Percentiles rank a stretch among this genome's conserved stretches.
Evolutionary conservation across 2,329 filamentous ascomycete genomes (phyloP).

Genomic region (Fusarium sp.): DNA sequence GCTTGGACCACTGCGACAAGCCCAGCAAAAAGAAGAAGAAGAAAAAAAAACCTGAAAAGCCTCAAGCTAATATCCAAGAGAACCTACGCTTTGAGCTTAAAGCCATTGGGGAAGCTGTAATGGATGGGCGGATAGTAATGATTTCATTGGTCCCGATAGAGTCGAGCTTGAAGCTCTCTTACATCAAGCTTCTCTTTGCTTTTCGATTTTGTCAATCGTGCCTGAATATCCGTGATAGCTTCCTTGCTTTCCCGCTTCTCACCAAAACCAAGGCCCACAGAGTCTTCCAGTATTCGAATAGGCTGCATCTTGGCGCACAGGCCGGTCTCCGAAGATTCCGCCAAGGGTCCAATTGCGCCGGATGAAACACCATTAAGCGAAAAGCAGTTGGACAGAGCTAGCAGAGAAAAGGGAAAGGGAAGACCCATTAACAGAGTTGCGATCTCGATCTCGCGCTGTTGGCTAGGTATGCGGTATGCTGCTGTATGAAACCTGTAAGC

Average conservation of each 20-base stretch:
- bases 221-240: constrained; percentile 34
- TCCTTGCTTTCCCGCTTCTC: constrained; percentile 36
- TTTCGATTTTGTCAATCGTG: constrained; percentile 19
- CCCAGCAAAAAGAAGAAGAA: constrained; percentile 4
- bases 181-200: constrained; percentile 6
- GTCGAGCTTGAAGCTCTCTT: constrained; percentile 3
- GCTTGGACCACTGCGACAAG: constrained; percentile 25
- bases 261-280: constrained; percentile 24
- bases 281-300: constrained; percentile 31
- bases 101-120: not conserved
- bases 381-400: constrained; percentile 1
- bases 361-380: constrained; percentile 17
- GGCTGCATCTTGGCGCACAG: constrained; percentile 23
- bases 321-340: constrained; percentile 40
- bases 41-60: constrained; percentile 24
- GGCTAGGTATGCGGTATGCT: constrained; percentile 11
- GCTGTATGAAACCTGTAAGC: constrained; percentile 18
- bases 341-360: constrained; percentile 34
- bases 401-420: not conserved
- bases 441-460: constrained; percentile 41
- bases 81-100: constrained; percentile 20
- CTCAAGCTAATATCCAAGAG: constrained; percentile 23
- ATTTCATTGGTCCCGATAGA: constrained; percentile 25
- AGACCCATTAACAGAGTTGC: constrained; percentile 2
- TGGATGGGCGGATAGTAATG: constrained; percentile 18